These are phyloP conservation scores for Puccinia polysora DNA, from an alignment of 1,284 basidiomycete species.

Conservation along the genomic window DNA sequence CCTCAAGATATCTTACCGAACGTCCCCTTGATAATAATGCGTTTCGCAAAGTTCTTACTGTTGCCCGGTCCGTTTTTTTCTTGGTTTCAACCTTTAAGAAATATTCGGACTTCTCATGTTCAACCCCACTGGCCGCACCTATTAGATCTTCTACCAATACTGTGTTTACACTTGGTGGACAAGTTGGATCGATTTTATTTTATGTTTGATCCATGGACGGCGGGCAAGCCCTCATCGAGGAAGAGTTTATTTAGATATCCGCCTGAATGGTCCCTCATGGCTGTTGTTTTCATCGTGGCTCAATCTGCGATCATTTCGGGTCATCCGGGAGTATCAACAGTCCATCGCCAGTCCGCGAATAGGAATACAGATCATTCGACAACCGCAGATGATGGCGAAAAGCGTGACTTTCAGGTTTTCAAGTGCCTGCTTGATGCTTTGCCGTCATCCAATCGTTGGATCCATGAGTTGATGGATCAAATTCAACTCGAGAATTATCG, in stretches of 20 bases:
- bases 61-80: constrained; percentile 18
- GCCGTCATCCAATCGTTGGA: not conserved
- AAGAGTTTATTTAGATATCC: constrained; percentile 21
- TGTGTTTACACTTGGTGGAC: constrained; percentile 4
- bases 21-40: constrained; percentile 10
- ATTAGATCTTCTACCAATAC: constrained; percentile 1
- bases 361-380: not conserved
- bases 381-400: not conserved
- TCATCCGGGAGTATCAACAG: not conserved
- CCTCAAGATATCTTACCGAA: constrained; percentile 7
- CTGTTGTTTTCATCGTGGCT: constrained; percentile 16
- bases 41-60: constrained; percentile 27
- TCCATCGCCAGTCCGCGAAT: not conserved
- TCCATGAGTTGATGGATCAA: not conserved
- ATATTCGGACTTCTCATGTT: too few species aligned
- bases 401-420: not conserved
- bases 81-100: too few species aligned
- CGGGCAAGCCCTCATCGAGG: too few species aligned
- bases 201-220: not conserved
- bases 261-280: constrained; percentile 30
- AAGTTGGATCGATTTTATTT: not conserved
- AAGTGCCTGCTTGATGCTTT: not conserved
- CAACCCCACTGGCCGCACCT: too few species aligned
- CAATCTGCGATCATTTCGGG: constrained; percentile 2
- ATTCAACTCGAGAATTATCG: constrained; percentile 6